Conservation (phyloP, 768 basidiomycete species). For the Hysterangium stoloniferum region DNA sequence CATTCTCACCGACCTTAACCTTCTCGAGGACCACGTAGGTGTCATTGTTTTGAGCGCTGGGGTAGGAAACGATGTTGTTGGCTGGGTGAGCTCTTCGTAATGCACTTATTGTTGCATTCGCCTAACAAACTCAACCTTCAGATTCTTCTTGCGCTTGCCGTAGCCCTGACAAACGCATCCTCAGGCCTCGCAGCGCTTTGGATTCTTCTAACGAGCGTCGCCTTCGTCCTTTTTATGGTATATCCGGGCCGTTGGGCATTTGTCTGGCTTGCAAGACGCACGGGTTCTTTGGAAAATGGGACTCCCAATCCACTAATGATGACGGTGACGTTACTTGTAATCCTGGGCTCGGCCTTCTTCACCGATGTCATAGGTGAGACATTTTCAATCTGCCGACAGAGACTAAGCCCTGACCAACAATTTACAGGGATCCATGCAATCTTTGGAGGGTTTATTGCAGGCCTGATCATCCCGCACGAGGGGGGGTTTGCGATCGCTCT, state of each 20-base stretch:
- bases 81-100: slow-evolving; percentile 1
- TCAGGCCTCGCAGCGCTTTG: slow-evolving; percentile 70
- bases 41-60: slow-evolving; percentile 77
- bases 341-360: slow-evolving; percentile 71
- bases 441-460: slow-evolving; percentile 70
- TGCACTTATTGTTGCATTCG: neutral
- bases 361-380: slow-evolving; percentile 82
- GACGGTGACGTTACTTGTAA: slow-evolving; percentile 67
- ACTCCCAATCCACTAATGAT: slow-evolving; percentile 70
- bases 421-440: slow-evolving; percentile 19
- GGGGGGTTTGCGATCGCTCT: slow-evolving; percentile 75
- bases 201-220: slow-evolving; percentile 60
- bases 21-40: slow-evolving; percentile 82
- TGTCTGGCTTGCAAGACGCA: slow-evolving; percentile 55
- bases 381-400: slow-evolving; percentile 36
- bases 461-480: slow-evolving; percentile 75
- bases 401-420: slow-evolving; percentile 11
- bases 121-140: slow-evolving; percentile 41
- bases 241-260: slow-evolving; percentile 59
- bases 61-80: slow-evolving; percentile 63
- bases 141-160: slow-evolving; percentile 75
- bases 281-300: slow-evolving; percentile 66
- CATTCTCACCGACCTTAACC: slow-evolving; percentile 74
- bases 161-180: slow-evolving; percentile 76
- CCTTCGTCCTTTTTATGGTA: slow-evolving; percentile 58